These are phyloP conservation scores for Platanthera zijinensis DNA, from an alignment of 106 monocot species.

Conservation along the genomic window DNA sequence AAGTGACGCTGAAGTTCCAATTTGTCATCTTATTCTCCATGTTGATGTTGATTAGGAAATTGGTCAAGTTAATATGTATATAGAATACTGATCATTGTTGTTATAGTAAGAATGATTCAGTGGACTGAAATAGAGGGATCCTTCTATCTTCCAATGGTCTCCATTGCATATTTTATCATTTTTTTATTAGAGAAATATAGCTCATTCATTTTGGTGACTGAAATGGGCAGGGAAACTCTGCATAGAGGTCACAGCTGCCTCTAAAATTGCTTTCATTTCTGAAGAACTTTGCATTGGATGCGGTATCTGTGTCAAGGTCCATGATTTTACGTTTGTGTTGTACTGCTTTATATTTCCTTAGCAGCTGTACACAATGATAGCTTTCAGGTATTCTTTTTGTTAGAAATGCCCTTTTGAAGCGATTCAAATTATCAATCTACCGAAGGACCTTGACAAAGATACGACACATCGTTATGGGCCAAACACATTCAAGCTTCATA, in stretches of 20 bases:
- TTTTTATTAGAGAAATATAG: neutral
- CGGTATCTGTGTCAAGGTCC: slow-evolving; percentile 98
- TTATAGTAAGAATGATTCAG: neutral
- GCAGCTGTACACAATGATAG: neutral
- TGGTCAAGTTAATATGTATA: neutral
- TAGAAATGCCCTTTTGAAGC: slow-evolving; percentile 99
- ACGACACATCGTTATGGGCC: slow-evolving; percentile 99
- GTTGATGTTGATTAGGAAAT: neutral
- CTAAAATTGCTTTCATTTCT: slow-evolving; percentile 76
- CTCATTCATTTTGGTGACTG: neutral
- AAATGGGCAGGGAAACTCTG: slow-evolving; percentile 71
- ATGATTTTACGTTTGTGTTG: neutral
- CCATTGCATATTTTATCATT: neutral
- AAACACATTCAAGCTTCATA: slow-evolving; percentile 95
- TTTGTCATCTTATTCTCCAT: neutral
- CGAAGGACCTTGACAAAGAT: slow-evolving; percentile 95
- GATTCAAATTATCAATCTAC: slow-evolving; percentile 93
- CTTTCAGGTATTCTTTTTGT: slow-evolving; percentile 9
- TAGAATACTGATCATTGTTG: neutral
- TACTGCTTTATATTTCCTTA: neutral
- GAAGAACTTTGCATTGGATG: slow-evolving; percentile 99
- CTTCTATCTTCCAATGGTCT: neutral
- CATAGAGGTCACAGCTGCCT: slow-evolving; percentile 48
- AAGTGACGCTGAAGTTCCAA: neutral
- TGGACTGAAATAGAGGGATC: neutral